Evolutionary conservation across 495 filamentous ascomycete species (phyloP).

Genomic region (Aspergillus steynii): DNA sequence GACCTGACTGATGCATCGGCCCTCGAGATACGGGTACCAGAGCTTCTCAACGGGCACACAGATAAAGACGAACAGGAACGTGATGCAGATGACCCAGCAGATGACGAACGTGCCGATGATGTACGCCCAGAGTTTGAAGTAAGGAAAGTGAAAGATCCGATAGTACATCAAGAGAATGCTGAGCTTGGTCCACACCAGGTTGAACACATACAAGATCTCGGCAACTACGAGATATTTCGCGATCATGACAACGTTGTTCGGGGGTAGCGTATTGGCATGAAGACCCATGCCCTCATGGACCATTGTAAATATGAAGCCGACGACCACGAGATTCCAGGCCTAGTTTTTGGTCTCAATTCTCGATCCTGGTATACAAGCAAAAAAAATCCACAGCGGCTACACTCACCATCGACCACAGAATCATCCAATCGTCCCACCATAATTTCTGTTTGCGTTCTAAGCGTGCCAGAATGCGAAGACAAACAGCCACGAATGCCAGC

Average conservation of each 20-base stretch:
- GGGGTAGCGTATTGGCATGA: slow-evolving; percentile 26
- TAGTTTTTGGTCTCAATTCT: slow-evolving; percentile 2
- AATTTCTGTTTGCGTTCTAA: slow-evolving; percentile 31
- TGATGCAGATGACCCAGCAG: slow-evolving; percentile 41
- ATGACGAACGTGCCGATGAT: slow-evolving; percentile 39
- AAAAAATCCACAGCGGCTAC: neutral
- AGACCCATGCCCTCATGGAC: slow-evolving; percentile 33
- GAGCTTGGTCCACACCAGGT: slow-evolving; percentile 42
- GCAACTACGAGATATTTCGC: slow-evolving; percentile 38
- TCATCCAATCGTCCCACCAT: slow-evolving; percentile 45
- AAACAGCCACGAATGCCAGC: slow-evolving; percentile 35
- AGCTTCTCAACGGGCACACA: slow-evolving; percentile 44
- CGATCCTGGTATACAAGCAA: neutral
- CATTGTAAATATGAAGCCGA: slow-evolving; percentile 37
- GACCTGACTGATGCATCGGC: slow-evolving; percentile 45
- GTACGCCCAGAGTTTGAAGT: slow-evolving; percentile 37
- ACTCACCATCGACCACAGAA: slow-evolving; percentile 38
- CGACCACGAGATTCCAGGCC: slow-evolving; percentile 34
- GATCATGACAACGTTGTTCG: slow-evolving; percentile 26
- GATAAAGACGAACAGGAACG: slow-evolving; percentile 45
- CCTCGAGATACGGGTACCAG: slow-evolving; percentile 37
- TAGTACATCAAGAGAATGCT: slow-evolving; percentile 47
- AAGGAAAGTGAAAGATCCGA: slow-evolving; percentile 40
- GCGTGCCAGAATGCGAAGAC: slow-evolving; percentile 32
- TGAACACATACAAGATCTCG: slow-evolving; percentile 42